Conservation (phyloP, 768 basidiomycete species). For the Leccinum barrowsii region DNA sequence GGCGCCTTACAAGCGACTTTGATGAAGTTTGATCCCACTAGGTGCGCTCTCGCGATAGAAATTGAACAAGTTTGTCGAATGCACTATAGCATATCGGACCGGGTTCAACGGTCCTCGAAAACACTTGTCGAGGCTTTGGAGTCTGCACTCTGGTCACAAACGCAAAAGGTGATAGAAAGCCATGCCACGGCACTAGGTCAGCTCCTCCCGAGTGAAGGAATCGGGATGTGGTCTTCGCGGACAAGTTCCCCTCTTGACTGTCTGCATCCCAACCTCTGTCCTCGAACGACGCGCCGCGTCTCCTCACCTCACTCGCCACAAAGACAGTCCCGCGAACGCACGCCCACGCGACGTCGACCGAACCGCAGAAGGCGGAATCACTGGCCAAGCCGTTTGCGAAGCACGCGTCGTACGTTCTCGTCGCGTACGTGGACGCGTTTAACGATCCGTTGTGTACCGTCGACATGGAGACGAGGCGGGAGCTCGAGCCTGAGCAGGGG, state of each 20-base stretch:
- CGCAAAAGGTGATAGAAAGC: conserved; percentile 3
- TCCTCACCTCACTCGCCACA: conserved; percentile 62
- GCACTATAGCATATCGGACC: conserved; percentile 14
- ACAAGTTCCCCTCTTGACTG: conserved; percentile 68
- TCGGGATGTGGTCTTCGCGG: conserved; percentile 47
- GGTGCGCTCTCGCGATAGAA: conserved; percentile 13
- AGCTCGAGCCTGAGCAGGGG: conserved; percentile 61
- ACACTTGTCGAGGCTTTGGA: conserved; percentile 16
- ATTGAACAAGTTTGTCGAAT: neutral
- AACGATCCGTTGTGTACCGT: conserved; percentile 73
- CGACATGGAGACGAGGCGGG: conserved; percentile 54
- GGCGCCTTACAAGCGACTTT: conserved; percentile 17
- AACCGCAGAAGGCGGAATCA: conserved; percentile 65
- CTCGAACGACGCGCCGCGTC: conserved; percentile 59
- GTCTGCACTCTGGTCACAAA: conserved; percentile 11
- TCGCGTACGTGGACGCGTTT: conserved; percentile 76
- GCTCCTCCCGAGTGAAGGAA: conserved; percentile 13
- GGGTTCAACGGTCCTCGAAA: conserved; percentile 9
- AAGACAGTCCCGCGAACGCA: conserved; percentile 63
- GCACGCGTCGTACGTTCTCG: conserved; percentile 75
- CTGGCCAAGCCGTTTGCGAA: conserved; percentile 80
- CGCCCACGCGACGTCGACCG: conserved; percentile 21
- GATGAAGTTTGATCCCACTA: conserved; percentile 1
- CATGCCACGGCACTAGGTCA: neutral
- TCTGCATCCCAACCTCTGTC: conserved; percentile 50